Percentiles rank a stretch among this genome's conserved stretches.
These are phyloP conservation scores for Coemansia javaensis DNA, from an alignment of 192 early-diverging fungal genomes.

Conservation along the genomic window DNA sequence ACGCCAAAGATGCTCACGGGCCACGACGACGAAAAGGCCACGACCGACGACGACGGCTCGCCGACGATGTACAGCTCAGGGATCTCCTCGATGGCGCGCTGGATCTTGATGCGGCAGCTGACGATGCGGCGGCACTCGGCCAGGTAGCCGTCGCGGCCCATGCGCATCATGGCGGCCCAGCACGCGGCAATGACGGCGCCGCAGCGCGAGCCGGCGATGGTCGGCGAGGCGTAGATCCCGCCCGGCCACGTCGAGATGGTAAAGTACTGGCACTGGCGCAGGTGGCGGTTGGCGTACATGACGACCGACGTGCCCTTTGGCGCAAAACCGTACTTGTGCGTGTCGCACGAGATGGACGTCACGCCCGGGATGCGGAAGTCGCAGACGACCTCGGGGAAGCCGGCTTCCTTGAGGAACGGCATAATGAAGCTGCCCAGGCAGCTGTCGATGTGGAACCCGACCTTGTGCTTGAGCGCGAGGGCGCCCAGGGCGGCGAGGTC, in stretches of 20 bases:
- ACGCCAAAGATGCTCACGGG: constrained; percentile 81
- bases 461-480: constrained; percentile 72
- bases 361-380: constrained; percentile 91
- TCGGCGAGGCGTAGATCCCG: constrained; percentile 93
- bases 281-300: constrained; percentile 76
- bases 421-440: constrained; percentile 95
- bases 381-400: constrained; percentile 72
- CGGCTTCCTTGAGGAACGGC: constrained; percentile 90
- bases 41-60: constrained; percentile 72
- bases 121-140: constrained; percentile 78
- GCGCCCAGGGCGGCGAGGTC: constrained; percentile 75
- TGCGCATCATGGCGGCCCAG: constrained; percentile 88
- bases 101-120: constrained; percentile 62
- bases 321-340: constrained; percentile 99
- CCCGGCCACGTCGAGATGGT: constrained; percentile 87
- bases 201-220: constrained; percentile 81
- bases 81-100: constrained; percentile 53
- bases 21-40: constrained; percentile 70
- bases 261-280: constrained; percentile 92
- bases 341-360: constrained; percentile 93
- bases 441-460: constrained; percentile 92
- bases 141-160: constrained; percentile 85
- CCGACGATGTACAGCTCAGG: constrained; percentile 79
- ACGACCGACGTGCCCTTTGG: constrained; percentile 96
- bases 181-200: constrained; percentile 94